Percentiles rank a stretch among this genome's conserved stretches.
Evolutionary conservation across 2,329 filamentous ascomycete species (phyloP).

Genomic region (Ophiocordyceps robertsii): DNA sequence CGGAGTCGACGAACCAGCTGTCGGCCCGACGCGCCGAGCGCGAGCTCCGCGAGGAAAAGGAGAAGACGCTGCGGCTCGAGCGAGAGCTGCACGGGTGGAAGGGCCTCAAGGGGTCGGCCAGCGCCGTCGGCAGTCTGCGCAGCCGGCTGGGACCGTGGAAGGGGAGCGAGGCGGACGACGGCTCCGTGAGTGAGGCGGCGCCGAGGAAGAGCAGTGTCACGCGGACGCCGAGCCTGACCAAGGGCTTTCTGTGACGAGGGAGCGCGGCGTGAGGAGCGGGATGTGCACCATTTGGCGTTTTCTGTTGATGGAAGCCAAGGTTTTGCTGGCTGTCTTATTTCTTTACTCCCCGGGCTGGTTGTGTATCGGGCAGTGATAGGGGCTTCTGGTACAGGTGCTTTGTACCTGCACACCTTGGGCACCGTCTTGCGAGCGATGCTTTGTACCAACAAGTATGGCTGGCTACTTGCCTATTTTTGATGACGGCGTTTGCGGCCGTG

Average conservation of each 20-base stretch:
- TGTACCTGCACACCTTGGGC: neutral
- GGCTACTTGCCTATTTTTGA: neutral
- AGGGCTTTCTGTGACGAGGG: slow-evolving; percentile 52
- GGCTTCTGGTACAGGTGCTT: neutral
- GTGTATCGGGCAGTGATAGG: neutral
- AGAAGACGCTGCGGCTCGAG: slow-evolving; percentile 70
- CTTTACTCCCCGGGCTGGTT: too few species aligned
- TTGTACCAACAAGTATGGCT: too few species aligned
- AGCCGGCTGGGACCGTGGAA: slow-evolving; percentile 20
- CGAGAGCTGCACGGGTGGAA: slow-evolving; percentile 80
- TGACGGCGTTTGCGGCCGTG: neutral
- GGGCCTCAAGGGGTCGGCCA: slow-evolving; percentile 41
- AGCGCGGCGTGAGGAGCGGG: neutral
- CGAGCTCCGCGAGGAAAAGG: slow-evolving; percentile 77
- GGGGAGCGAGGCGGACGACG: slow-evolving; percentile 26
- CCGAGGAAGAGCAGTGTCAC: slow-evolving; percentile 53
- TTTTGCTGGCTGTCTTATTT: too few species aligned
- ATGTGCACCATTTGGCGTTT: neutral
- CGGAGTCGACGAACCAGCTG: slow-evolving; percentile 71
- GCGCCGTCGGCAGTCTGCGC: slow-evolving; percentile 33
- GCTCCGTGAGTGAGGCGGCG: slow-evolving; percentile 36
- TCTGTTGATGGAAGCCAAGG: neutral
- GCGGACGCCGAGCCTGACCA: slow-evolving; percentile 55
- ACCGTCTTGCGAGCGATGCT: neutral
- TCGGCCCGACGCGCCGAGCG: slow-evolving; percentile 75